Conservation (phyloP, 345 rosid species). For the Aurinia saxatilis region DNA sequence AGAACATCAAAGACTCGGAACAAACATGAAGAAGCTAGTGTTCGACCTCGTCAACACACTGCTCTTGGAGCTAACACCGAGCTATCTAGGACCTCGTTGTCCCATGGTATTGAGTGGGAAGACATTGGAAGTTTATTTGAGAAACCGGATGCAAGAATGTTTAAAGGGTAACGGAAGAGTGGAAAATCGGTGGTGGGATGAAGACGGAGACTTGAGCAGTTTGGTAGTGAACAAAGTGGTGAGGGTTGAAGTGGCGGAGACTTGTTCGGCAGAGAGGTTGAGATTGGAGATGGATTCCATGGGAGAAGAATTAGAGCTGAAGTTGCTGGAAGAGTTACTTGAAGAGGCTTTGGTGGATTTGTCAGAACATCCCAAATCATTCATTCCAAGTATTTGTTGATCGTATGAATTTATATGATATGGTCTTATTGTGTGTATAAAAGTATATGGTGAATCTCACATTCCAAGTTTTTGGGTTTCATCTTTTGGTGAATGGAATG, state of each 20-base stretch:
- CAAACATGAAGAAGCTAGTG: slow-evolving; percentile 46
- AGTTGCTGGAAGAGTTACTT: slow-evolving; percentile 70
- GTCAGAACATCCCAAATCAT: slow-evolving; percentile 18
- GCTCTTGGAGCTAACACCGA: slow-evolving; percentile 40
- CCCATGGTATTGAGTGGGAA: not conserved
- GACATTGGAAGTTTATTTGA: slow-evolving; percentile 39
- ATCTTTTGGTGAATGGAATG: slow-evolving; percentile 13
- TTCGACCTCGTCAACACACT: slow-evolving; percentile 66
- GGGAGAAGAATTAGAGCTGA: slow-evolving; percentile 57
- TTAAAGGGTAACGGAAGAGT: slow-evolving; percentile 29
- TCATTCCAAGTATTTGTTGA: slow-evolving; percentile 9
- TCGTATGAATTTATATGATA: slow-evolving; percentile 8
- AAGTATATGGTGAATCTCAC: slow-evolving; percentile 4
- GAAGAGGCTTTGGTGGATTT: slow-evolving; percentile 60
- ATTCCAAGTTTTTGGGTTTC: not conserved
- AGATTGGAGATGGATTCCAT: slow-evolving; percentile 49
- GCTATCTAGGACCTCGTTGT: slow-evolving; percentile 26
- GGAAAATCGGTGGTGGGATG: slow-evolving; percentile 30
- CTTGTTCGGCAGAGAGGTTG: slow-evolving; percentile 54
- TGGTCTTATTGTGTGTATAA: slow-evolving; percentile 20
- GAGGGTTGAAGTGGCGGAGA: slow-evolving; percentile 70
- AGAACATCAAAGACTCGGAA: slow-evolving; percentile 50
- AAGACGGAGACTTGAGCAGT: slow-evolving; percentile 55
- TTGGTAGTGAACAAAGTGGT: slow-evolving; percentile 60
- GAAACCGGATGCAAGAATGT: slow-evolving; percentile 69